Evolutionary conservation across 345 rosid genomes (phyloP).

Genomic region (Populus simonii): DNA sequence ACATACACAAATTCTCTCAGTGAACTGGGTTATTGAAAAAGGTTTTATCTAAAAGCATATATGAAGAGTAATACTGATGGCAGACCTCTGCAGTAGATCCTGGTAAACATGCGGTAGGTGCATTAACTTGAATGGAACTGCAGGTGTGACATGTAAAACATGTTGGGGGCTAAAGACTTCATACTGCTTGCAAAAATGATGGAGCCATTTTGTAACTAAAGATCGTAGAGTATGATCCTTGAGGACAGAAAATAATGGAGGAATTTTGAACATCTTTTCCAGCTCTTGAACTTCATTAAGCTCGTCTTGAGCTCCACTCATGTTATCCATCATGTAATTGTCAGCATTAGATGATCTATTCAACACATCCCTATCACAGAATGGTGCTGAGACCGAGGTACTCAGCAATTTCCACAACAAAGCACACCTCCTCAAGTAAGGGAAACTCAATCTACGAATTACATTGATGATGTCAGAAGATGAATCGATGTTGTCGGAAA

Average conservation of each 20-base stretch:
- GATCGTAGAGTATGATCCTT: constrained; percentile 49
- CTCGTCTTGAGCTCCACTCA: constrained; percentile 38
- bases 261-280: constrained; percentile 77
- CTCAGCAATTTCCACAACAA: constrained; percentile 77
- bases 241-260: constrained; percentile 51
- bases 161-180: constrained; percentile 29
- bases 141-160: constrained; percentile 49
- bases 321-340: constrained; percentile 35
- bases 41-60: neutral
- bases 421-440: constrained; percentile 91
- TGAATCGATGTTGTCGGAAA: constrained; percentile 44
- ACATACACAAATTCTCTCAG: constrained; percentile 10
- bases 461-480: constrained; percentile 46
- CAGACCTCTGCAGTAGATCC: constrained; percentile 80
- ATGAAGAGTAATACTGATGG: constrained; percentile 8
- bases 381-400: constrained; percentile 49
- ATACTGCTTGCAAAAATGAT: constrained; percentile 54
- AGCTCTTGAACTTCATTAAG: constrained; percentile 56
- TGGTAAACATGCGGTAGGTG: constrained; percentile 75
- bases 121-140: constrained; percentile 81
- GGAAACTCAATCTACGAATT: constrained; percentile 62
- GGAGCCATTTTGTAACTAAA: constrained; percentile 56
- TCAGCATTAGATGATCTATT: constrained; percentile 32
- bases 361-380: constrained; percentile 36
- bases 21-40: constrained; percentile 4